These are phyloP conservation scores for Sequoiadendron giganteum DNA, from an alignment of 75 land plant species.

Conservation along the genomic window DNA sequence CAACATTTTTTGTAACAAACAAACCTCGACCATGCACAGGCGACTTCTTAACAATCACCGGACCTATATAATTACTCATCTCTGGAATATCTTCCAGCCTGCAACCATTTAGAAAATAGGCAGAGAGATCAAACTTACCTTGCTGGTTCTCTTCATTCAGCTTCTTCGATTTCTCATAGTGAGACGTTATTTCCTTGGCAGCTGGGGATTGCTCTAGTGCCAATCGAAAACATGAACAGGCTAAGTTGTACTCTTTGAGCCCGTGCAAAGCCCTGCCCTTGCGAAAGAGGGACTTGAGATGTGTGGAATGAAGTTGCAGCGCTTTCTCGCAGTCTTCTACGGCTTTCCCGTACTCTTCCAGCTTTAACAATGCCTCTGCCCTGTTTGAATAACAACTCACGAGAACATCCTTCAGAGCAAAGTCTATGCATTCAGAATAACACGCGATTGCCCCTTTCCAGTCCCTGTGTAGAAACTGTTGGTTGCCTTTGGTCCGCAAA, in stretches of 20 bases:
- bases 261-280: conserved; percentile 31
- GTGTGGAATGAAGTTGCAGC: conserved; percentile 20
- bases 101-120: neutral
- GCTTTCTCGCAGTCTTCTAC: conserved; percentile 27
- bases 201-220: neutral
- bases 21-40: conserved; percentile 10
- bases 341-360: conserved; percentile 11
- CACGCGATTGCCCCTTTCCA: too few species aligned
- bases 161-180: neutral
- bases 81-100: neutral
- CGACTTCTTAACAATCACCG: neutral
- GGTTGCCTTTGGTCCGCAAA: too few species aligned
- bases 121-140: neutral
- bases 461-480: too few species aligned
- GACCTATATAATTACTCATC: neutral
- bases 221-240: neutral
- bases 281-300: conserved; percentile 23
- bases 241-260: conserved; percentile 15
- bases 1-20: neutral
- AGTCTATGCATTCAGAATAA: too few species aligned
- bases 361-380: conserved; percentile 28
- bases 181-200: neutral
- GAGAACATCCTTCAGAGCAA: too few species aligned
- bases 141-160: neutral
- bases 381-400: neutral